Conservation (phyloP, 1,284 basidiomycete genomes). For the Trichosporon faecale region DNA sequence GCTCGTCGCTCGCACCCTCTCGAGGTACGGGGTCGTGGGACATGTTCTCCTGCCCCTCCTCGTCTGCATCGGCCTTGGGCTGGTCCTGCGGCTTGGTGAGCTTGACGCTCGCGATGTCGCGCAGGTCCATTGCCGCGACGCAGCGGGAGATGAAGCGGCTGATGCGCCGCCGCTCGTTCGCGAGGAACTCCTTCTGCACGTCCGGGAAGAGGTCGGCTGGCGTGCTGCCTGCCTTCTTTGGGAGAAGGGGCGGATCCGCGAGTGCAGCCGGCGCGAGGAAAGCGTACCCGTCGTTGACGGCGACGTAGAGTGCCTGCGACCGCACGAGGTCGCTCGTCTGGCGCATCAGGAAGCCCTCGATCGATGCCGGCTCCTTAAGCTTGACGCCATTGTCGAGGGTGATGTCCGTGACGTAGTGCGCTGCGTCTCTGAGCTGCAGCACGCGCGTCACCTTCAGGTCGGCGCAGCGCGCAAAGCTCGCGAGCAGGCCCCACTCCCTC, state of each 20-base stretch:
- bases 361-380: conserved; percentile 43
- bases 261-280: conserved; percentile 34
- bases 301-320: conserved; percentile 27
- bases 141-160: conserved; percentile 36
- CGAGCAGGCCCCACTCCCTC: conserved; percentile 45
- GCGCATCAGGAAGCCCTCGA: conserved; percentile 49
- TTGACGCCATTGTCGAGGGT: conserved; percentile 41
- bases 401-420: conserved; percentile 35
- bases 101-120: conserved; percentile 35
- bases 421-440: conserved; percentile 42
- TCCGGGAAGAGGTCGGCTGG: conserved; percentile 40
- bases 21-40: conserved; percentile 7
- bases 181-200: conserved; percentile 33
- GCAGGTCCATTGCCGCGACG: conserved; percentile 43
- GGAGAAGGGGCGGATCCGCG: conserved; percentile 38
- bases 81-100: conserved; percentile 8
- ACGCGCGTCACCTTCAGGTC: conserved; percentile 21
- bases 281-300: conserved; percentile 42
- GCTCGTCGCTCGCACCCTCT: conserved; percentile 18
- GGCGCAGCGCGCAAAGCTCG: conserved; percentile 33
- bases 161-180: conserved; percentile 35
- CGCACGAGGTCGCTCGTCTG: conserved; percentile 30
- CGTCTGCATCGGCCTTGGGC: not conserved
- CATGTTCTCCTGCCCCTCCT: not conserved
- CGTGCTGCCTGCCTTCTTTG: conserved; percentile 30